Evolutionary conservation across 371 early-diverging fungal species (phyloP), one percentile per base, ranked within the genome.

Genomic region (Saksenaea vasiformis): DNA sequence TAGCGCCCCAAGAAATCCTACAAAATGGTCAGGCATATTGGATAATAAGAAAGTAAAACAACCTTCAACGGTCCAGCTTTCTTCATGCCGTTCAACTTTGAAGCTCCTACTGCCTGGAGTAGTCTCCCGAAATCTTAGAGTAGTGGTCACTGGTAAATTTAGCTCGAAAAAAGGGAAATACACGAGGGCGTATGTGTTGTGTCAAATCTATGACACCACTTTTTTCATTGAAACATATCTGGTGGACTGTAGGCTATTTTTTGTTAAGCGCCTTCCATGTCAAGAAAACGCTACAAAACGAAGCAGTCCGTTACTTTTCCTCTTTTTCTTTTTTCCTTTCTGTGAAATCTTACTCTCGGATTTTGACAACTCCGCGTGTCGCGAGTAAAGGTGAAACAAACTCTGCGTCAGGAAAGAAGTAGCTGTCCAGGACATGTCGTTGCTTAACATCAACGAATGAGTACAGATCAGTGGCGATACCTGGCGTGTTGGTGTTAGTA

Each of bases 31-130:
- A 63, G 36, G 27, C 37, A 11, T 37, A 9, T 35, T 17, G 41
- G 39, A 15, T 28, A 36, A 39, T 3, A 55, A 55, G 8, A 56
- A 15, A 22, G 11, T 41, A 17, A 26, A n/a, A 5, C 37, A 56
- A 71, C 71, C 71, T 64, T 71, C 67, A 54, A 71, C 28, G 31
- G 67, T 67, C 71, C 71, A 71, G 34, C 64, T 67, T 28, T 71
- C 71, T 44, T 64, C 37, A 15, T 71, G 67, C 7, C 31, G 27
- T 1, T 26, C 26, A 36, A 71, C 61, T 51, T 71, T 71, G 38
- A 63, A 57, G 10, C 60, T 22, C n/a, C 67, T 65, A 59, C 67
- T 71, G 24, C 67, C 68, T 19, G 51, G 13, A 58, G 64, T 64
- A 2, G 71, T 71, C 55, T 71, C 71, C 22, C 56, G 38, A 31